These are phyloP conservation scores for Goniomonas avonlea DNA, from an alignment of 78 protist species.

Conservation along the genomic window DNA sequence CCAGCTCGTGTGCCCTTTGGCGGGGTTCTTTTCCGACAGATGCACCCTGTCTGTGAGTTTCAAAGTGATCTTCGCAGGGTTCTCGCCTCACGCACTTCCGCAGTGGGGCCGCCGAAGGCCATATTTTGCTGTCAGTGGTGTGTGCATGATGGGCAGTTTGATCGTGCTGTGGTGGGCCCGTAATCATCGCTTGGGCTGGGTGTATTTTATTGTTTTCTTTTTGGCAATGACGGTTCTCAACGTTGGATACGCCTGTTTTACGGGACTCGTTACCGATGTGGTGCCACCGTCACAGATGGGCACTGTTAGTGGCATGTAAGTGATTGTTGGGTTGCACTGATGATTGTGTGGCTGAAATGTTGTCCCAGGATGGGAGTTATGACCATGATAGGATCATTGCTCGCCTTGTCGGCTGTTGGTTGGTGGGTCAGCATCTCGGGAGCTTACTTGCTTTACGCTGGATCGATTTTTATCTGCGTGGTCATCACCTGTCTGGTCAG, in stretches of 20 bases:
- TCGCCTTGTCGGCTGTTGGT: background rate
- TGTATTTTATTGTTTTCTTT: background rate
- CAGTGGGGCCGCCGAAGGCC: too few species aligned
- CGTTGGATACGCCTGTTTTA: conserved; percentile 11
- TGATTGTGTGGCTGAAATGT: background rate
- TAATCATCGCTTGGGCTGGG: background rate
- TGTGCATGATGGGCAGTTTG: too few species aligned
- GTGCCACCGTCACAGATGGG: too few species aligned
- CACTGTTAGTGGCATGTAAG: too few species aligned
- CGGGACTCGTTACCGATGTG: conserved; percentile 11
- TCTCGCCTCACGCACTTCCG: too few species aligned
- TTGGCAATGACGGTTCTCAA: background rate
- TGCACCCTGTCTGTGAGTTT: too few species aligned
- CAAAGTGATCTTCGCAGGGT: too few species aligned
- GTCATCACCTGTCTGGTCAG: too few species aligned
- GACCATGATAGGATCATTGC: background rate
- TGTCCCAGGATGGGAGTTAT: background rate
- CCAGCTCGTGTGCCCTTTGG: conserved; percentile 13
- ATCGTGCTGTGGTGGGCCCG: too few species aligned
- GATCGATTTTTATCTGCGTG: too few species aligned
- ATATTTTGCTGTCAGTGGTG: too few species aligned
- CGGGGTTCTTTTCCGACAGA: conserved; percentile 2
- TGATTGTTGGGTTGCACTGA: too few species aligned
- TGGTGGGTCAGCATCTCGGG: background rate
- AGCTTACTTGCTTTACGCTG: background rate